A percentile compares a stretch with the other conserved stretches of the same genome.
Conservation (phyloP, 202 grass and related monocot genomes). For the Dendrocalamus latiflorus region DNA sequence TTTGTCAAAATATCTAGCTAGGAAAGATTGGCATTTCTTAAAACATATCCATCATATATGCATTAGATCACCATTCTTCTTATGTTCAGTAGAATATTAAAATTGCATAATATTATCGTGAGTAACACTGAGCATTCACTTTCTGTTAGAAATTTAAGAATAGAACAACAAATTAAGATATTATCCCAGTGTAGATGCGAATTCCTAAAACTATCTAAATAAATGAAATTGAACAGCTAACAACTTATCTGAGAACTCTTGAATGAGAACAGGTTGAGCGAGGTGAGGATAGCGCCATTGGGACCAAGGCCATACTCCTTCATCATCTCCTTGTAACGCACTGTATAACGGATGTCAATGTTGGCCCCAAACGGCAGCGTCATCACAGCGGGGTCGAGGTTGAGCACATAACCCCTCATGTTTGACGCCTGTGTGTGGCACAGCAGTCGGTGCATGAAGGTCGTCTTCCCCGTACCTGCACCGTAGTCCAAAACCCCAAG, state of each 20-base stretch:
- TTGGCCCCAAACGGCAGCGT: conserved; percentile 84
- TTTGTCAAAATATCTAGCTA: too few species aligned
- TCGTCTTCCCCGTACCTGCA: conserved; percentile 87
- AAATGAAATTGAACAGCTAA: not conserved
- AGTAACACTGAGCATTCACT: too few species aligned
- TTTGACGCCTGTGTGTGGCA: conserved; percentile 52
- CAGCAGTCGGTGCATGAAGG: conserved; percentile 80
- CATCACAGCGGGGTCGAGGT: conserved; percentile 91
- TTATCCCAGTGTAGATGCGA: not conserved
- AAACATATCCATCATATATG: not conserved
- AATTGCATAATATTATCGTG: not conserved
- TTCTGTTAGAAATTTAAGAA: too few species aligned
- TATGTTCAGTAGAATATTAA: too few species aligned
- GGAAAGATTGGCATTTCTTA: not conserved
- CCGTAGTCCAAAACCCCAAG: not conserved
- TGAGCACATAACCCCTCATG: conserved; percentile 76
- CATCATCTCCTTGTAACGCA: conserved; percentile 95
- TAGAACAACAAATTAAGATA: not conserved
- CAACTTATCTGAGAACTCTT: not conserved
- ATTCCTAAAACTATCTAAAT: not conserved
- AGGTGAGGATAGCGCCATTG: conserved; percentile 84
- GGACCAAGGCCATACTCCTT: conserved; percentile 93
- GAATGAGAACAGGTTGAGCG: conserved; percentile 56
- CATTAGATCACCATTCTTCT: not conserved
- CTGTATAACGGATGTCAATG: conserved; percentile 88